Evolutionary conservation across 768 basidiomycete genomes (phyloP).

Genomic region (Boletus fagicola): DNA sequence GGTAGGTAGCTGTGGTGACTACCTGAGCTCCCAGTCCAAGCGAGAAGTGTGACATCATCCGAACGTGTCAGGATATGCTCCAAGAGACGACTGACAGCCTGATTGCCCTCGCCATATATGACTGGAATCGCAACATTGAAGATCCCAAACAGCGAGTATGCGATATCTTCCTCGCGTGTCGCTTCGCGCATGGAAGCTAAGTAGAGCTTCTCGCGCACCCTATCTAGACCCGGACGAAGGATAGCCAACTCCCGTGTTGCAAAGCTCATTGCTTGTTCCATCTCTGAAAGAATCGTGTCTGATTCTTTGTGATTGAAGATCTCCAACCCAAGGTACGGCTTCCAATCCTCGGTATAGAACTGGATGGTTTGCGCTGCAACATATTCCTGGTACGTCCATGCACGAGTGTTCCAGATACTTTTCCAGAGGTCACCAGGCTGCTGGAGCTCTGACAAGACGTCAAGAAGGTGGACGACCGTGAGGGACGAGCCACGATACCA

Average conservation of each 20-base stretch:
- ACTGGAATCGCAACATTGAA: neutral
- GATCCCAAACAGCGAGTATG: neutral
- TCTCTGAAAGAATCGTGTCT: neutral
- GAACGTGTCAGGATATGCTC: neutral
- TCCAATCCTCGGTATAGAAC: conserved; percentile 17
- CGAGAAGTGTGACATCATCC: neutral
- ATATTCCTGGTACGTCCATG: conserved; percentile 17
- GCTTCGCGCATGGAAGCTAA: neutral
- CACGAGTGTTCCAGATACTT: conserved; percentile 11
- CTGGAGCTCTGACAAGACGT: neutral
- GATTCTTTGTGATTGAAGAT: conserved; percentile 10
- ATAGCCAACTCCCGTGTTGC: neutral
- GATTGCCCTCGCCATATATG: neutral
- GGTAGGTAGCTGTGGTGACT: neutral
- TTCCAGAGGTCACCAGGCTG: neutral
- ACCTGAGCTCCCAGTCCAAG: neutral
- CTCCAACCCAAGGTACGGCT: conserved; percentile 1
- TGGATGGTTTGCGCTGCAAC: neutral
- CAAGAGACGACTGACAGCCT: neutral
- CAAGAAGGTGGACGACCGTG: conserved; percentile 5
- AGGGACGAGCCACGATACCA: conserved; percentile 11
- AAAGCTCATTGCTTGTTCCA: neutral
- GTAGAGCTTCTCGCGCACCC: neutral
- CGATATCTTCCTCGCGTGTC: neutral
- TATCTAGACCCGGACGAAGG: conserved; percentile 3